A percentile compares a stretch with the other conserved stretches of the same genome.
Conservation (phyloP, 2,329 filamentous ascomycete genomes). For the Fusarium sulawesiense region DNA sequence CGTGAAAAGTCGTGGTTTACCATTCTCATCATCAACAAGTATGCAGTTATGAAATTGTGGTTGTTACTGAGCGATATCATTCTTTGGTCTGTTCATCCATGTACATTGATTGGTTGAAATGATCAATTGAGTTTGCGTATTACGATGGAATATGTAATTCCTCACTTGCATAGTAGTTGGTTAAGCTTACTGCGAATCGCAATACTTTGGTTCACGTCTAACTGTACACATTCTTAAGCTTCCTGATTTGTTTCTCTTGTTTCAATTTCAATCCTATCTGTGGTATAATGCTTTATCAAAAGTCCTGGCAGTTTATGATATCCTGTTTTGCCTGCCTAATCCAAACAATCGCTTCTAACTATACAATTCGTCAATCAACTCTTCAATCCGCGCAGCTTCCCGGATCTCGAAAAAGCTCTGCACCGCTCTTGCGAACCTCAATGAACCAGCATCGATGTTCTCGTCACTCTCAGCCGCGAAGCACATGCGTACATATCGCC, state of each 20-base stretch:
- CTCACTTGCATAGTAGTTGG: neutral
- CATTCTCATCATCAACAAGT: no score
- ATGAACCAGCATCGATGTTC: slow-evolving; percentile 70
- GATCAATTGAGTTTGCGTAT: neutral
- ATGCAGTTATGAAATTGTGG: neutral
- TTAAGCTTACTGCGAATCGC: neutral
- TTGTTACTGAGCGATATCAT: neutral
- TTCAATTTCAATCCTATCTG: neutral
- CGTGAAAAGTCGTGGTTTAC: slow-evolving; percentile 3
- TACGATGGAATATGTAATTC: neutral
- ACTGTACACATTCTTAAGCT: neutral
- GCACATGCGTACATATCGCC: slow-evolving; percentile 81
- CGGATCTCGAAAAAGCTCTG: slow-evolving; percentile 83
- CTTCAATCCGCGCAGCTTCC: slow-evolving; percentile 72
- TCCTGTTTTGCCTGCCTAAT: neutral
- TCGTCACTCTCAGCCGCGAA: slow-evolving; percentile 86
- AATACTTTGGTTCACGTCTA: neutral
- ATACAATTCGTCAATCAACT: slow-evolving; percentile 59
- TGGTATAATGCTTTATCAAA: neutral
- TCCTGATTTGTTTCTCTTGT: neutral
- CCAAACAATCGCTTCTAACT: neutral
- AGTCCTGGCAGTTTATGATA: slow-evolving; percentile 1
- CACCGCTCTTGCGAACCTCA: slow-evolving; percentile 75
- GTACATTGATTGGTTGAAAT: neutral
- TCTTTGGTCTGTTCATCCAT: neutral